Evolutionary conservation across 805 yeast genomes (phyloP), one percentile per base, ranked within the genome.

Genomic region (Kuraishia hungarica): DNA sequence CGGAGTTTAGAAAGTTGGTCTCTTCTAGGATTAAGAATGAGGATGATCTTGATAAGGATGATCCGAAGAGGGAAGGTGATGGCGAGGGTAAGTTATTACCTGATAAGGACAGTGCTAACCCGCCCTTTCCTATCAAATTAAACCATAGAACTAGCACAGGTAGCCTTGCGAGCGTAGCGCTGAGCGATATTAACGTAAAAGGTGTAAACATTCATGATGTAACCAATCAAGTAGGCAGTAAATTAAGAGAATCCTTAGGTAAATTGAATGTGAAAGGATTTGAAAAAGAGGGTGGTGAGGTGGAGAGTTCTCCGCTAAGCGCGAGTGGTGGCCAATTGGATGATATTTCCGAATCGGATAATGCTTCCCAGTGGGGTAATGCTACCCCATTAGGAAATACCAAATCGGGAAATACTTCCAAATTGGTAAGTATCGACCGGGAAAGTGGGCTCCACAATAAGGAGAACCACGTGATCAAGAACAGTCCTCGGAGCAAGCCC

Each of bases 1-100:
- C 78, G 1, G 92, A 87, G 59, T 82, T 87, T 61, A 82, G 83
- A 57, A 80, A 82, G 57, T 67, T 94, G 57, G 72, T 90, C 0
- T 84, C 96, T 0, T 87, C 96, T 0, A 78, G 79, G 58, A 72
- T 35, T 8, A 35, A 35, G 17, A 35, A 17, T 15, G 43, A 35
- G 43, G 17, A 35, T 4, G 29, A 19, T 57, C 76, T 71, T 56
- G 64, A 62, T 48, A 76, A 67, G 4, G 66, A 73, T n/a, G 78
- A 71, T 26, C 8, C 29, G 29, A 26, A 26, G 5, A 10, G 10
- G 29, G 8, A 26, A 26, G 5, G 29, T 26, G 29, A 6, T 26
- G 29, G 29, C 29, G 11, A 15, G 43, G 17, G 17, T 10, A 35
- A 13, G 4, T 7, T 17, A 35, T 10, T 13, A 3, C 43, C 43